phyloP scores from a whole-genome alignment of 176 grass and related monocot species.

The Triticum dicoccoides region DNA sequence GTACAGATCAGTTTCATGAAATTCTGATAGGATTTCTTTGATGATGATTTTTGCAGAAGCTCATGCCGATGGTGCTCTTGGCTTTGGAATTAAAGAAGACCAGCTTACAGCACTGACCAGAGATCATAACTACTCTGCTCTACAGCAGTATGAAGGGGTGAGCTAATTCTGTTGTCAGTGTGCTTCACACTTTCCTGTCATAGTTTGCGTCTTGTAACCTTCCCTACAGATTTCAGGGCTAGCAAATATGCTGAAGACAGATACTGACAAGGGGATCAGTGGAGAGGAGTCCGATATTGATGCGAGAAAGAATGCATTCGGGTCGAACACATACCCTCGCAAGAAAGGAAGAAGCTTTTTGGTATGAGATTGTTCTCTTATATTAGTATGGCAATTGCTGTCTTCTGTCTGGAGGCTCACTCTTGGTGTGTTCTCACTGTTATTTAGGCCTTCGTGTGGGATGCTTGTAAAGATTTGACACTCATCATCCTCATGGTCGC shows the following conservation, averaged over 20 bases:
- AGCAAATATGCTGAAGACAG: slow-evolving; percentile 68
- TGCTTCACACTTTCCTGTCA: background rate
- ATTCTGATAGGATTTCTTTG: slow-evolving; percentile 16
- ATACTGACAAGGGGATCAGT: slow-evolving; percentile 54
- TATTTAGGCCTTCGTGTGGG: slow-evolving; percentile 86
- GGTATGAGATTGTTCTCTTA: slow-evolving; percentile 34
- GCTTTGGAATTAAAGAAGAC: slow-evolving; percentile 78
- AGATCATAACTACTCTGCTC: slow-evolving; percentile 77
- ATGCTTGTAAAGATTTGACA: slow-evolving; percentile 89
- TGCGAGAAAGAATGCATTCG: slow-evolving; percentile 58
- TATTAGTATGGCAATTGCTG: background rate
- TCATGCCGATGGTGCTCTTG: slow-evolving; percentile 26
- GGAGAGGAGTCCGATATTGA: slow-evolving; percentile 60
- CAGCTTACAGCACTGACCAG: slow-evolving; percentile 70
- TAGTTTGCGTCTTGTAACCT: slow-evolving; percentile 25
- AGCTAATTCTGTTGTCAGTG: slow-evolving; percentile 17
- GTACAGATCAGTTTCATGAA: background rate
- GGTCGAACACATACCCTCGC: slow-evolving; percentile 84
- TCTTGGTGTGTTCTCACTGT: background rate
- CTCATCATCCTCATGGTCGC: slow-evolving; percentile 96
- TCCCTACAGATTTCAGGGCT: slow-evolving; percentile 59
- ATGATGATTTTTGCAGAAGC: slow-evolving; percentile 19
- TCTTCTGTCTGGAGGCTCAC: background rate
- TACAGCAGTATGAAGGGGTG: slow-evolving; percentile 74
- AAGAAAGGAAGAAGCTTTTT: slow-evolving; percentile 86